These are phyloP conservation scores for Panaeolus cyanescens DNA, from an alignment of 768 basidiomycete species.

Conservation along the genomic window DNA sequence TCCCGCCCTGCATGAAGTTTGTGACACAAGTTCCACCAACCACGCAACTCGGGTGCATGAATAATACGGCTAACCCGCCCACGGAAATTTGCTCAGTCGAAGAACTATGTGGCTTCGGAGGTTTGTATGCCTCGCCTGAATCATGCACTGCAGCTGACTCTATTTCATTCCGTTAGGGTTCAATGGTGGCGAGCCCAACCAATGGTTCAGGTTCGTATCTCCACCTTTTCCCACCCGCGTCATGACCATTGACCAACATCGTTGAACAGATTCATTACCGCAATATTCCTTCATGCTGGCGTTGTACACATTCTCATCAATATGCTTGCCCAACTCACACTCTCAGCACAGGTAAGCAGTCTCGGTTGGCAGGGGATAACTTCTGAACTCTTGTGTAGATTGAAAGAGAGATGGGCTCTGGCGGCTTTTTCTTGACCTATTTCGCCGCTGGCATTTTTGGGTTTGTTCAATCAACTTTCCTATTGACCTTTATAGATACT, in stretches of 20 bases:
- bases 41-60: slow-evolving; percentile 65
- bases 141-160: not conserved
- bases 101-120: slow-evolving; percentile 88
- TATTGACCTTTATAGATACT: not conserved
- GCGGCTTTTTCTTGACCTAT: slow-evolving; percentile 84
- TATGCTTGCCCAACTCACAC: slow-evolving; percentile 81
- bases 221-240: not conserved
- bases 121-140: slow-evolving; percentile 40
- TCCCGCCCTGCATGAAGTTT: slow-evolving; percentile 89
- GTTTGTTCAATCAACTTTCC: slow-evolving; percentile 32
- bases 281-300: slow-evolving; percentile 95
- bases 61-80: slow-evolving; percentile 82
- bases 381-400: slow-evolving; percentile 47
- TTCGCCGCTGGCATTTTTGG: slow-evolving; percentile 93
- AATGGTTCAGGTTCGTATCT: slow-evolving; percentile 45
- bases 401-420: slow-evolving; percentile 90
- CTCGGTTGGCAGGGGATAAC: not conserved
- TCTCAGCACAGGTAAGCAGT: slow-evolving; percentile 69
- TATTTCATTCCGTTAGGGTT: slow-evolving; percentile 36
- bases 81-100: slow-evolving; percentile 72
- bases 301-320: slow-evolving; percentile 91
- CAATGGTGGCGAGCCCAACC: slow-evolving; percentile 41
- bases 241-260: not conserved
- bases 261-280: slow-evolving; percentile 69
- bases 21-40: slow-evolving; percentile 58